phyloP scores from a whole-genome alignment of 352 stramenopile genomes.

The Phytophthora foliorum region DNA sequence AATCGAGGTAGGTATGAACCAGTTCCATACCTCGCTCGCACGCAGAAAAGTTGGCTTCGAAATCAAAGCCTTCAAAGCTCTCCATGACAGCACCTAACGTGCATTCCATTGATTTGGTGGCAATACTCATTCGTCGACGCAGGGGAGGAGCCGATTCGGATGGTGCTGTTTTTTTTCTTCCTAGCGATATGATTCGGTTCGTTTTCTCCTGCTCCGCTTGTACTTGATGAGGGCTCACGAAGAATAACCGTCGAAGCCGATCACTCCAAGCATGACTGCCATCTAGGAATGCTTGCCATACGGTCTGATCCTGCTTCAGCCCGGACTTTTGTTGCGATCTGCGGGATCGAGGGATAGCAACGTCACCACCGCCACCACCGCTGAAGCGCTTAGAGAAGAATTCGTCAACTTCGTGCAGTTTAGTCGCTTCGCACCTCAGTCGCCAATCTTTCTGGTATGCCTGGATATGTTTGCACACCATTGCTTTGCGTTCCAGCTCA shows the following conservation, averaged over 20 bases:
- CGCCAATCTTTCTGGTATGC: slow-evolving; percentile 60
- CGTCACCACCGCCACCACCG: slow-evolving; percentile 4
- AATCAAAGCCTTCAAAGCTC: slow-evolving; percentile 71
- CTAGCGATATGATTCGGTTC: slow-evolving; percentile 1
- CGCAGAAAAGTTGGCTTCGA: slow-evolving; percentile 41
- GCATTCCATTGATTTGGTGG: slow-evolving; percentile 38
- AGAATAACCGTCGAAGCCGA: slow-evolving; percentile 52
- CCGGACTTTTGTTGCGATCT: slow-evolving; percentile 17
- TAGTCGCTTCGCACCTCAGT: slow-evolving; percentile 52
- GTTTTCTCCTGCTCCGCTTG: slow-evolving; percentile 12
- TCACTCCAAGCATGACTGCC: slow-evolving; percentile 52
- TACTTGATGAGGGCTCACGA: slow-evolving; percentile 33
- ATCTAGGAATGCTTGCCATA: slow-evolving; percentile 50
- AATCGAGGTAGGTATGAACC: slow-evolving; percentile 49
- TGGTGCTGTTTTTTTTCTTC: slow-evolving; percentile 13
- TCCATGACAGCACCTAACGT: slow-evolving; percentile 50
- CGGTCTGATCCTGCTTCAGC: slow-evolving; percentile 26
- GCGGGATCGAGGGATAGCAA: slow-evolving; percentile 25
- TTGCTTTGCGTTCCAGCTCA: slow-evolving; percentile 43
- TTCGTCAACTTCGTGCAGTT: slow-evolving; percentile 71
- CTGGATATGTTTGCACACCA: slow-evolving; percentile 48
- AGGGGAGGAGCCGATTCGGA: neutral
- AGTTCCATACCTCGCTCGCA: slow-evolving; percentile 56
- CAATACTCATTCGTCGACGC: slow-evolving; percentile 9
- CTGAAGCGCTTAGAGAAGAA: slow-evolving; percentile 53